Evolutionary conservation across 129 eudicot genomes (phyloP), one percentile per base, ranked within the genome.

Genomic region (Apium graveolens): DNA sequence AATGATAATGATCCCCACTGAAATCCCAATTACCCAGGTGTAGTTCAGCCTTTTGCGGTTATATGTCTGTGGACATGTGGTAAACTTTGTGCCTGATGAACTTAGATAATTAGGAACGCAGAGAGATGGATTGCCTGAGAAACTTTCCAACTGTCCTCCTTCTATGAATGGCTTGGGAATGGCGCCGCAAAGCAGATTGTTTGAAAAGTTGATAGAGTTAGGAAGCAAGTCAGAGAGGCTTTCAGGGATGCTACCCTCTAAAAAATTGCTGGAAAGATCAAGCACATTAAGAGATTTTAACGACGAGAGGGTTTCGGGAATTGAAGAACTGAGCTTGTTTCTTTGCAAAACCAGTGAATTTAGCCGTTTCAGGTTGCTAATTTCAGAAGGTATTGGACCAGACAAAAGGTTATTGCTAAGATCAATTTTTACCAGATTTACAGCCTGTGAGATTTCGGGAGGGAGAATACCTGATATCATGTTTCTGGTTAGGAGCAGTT

Each of bases 181-280:
- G 5, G 93, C 96, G n/a, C 98, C 98, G 20, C 90, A 89, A 74
- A 94, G 97, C 18, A 49, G 86, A 82, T 94, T 94, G 76, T 86
- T 77, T 24, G 98, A 88, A 70, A 94, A 90, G 89, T 94, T 94
- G 83, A 94, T 82, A 0, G 96, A 94, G 74, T 90, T 94, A 42
- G 98, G 97, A 44, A 91, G 87, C 86, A 94, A 71, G 62, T 84
- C 81, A 81, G 84, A 79, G 38, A 94, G 90, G 80, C 89, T 91
- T 76, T 88, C 92, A 4, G 98, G 98, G 87, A 94, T 73, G 3
- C 80, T 81, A 11, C 98, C 98, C 41, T 62, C 87, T 72, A 94
- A 80, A 27, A n/a, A 74, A 77, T 94, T 94, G 77, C 87, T 81
- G 12, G 98, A 89, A 49, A 94, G 85, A 75, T 94, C 97, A 63